Evolutionary conservation across 257 asterid species (phyloP).

Genomic region (Solanum virginianum): DNA sequence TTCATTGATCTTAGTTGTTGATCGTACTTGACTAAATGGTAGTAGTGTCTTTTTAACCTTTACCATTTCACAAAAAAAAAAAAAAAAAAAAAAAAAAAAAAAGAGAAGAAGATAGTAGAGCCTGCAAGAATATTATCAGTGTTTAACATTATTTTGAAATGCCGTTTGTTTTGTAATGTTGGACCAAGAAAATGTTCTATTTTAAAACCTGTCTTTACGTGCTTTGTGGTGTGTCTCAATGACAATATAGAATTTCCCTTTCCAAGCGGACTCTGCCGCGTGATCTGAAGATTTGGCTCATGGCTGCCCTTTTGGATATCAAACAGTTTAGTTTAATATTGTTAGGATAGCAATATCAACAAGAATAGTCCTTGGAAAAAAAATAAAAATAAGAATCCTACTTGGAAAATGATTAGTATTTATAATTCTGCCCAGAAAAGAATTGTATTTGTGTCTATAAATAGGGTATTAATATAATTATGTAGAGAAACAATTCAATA

Average conservation of each 20-base stretch:
- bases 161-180: background rate
- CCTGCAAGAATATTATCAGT: background rate
- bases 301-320: background rate
- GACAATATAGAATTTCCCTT: background rate
- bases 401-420: too few species aligned
- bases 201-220: background rate
- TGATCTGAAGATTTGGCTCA: background rate
- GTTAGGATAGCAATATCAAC: too few species aligned
- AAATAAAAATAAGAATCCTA: too few species aligned
- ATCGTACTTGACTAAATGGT: background rate
- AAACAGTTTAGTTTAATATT: background rate
- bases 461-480: too few species aligned
- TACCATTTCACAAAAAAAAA: background rate
- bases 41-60: background rate
- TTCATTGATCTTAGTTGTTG: background rate
- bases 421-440: too few species aligned
- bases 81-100: accelerated
- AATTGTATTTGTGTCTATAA: too few species aligned
- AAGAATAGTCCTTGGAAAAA: too few species aligned
- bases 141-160: background rate
- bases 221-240: background rate
- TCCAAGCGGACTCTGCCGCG: background rate
- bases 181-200: background rate
- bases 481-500: too few species aligned
- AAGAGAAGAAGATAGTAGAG: background rate